Evolutionary conservation across 805 yeast genomes (phyloP), one percentile per base, ranked within the genome.

Genomic region (Phaffomyces opuntiae): DNA sequence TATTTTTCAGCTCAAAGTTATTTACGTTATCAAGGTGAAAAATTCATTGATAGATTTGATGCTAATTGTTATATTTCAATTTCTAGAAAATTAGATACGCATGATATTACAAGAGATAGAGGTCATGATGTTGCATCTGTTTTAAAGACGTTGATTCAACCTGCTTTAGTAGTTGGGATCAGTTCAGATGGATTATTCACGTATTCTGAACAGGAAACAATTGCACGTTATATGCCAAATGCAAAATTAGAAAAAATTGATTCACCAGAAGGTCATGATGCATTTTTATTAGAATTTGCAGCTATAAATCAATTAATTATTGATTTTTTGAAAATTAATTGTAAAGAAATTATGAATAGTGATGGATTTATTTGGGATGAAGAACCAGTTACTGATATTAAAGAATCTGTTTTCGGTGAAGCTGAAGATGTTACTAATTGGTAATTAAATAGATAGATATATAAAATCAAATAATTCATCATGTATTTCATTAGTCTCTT

Each of bases 231-330:
- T 57, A 76, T 93, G 48, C 90, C 89, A 8, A 73, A 84, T 54
- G 74, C 95, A 1, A 62, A 55, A 7, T 69, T 93, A 52, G 80
- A 81, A 53, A 79, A 80, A 56, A 81, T 93, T 38, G 78, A 85
- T 51, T 89, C 97, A 1, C 93, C 91, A 12, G 99, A 93, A 56
- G 99, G 99, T 16, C 99, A 93, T 60, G 99, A 93, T 68, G 99
- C 98, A 3, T 93, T 93, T 60, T 67, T 93, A 49, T 71, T 93
- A 40, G 99, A 93, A 64, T 93, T 93, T 63, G 83, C 79, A 42
- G 78, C 80, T 43, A 88, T 93, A 47, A 87, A 93, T 62, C 70
- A 75, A 34, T 70, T 83, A 52, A 80, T 95, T 44, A 65, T 77
- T 38, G 77, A 76, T 4, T 93, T 91, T 64, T 72, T 91, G 57